A percentile compares a stretch with the other conserved stretches of the same genome.
phyloP scores from a whole-genome alignment of 805 yeast species.

The Deakozyma indianensis region DNA sequence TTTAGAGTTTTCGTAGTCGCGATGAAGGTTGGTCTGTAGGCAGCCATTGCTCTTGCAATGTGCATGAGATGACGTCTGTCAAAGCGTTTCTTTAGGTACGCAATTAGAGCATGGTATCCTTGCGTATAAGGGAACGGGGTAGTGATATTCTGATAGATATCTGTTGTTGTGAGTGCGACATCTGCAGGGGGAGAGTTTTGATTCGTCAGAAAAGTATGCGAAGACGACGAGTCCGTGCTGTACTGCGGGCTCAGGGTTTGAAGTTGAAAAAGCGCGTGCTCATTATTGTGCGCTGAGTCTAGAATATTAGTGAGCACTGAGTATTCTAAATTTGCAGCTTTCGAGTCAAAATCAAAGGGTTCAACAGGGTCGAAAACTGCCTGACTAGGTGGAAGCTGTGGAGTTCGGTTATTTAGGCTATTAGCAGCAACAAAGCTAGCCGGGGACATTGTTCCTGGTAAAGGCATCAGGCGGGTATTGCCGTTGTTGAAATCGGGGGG shows the following conservation, averaged over 20 bases:
- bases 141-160: conserved; percentile 52
- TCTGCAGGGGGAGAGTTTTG: not conserved
- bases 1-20: conserved; percentile 60
- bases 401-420: not conserved
- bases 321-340: conserved; percentile 24
- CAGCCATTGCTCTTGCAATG: conserved; percentile 30
- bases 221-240: not conserved
- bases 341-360: conserved; percentile 7
- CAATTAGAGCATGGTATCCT: conserved; percentile 46
- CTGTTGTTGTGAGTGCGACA: conserved; percentile 10
- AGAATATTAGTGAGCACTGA: conserved; percentile 21
- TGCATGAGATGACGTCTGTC: conserved; percentile 21
- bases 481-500: not conserved
- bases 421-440: not conserved
- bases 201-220: not conserved
- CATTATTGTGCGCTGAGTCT: not conserved
- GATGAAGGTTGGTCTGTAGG: conserved; percentile 54
- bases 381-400: not conserved
- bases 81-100: conserved; percentile 39
- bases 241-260: not conserved
- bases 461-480: not conserved
- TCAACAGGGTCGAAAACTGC: not conserved
- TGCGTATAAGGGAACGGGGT: conserved; percentile 48
- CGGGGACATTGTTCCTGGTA: not conserved
- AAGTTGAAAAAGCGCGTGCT: not conserved